Evolutionary conservation across 371 early-diverging fungal genomes (phyloP).

Genomic region (Mortierella sp.): DNA sequence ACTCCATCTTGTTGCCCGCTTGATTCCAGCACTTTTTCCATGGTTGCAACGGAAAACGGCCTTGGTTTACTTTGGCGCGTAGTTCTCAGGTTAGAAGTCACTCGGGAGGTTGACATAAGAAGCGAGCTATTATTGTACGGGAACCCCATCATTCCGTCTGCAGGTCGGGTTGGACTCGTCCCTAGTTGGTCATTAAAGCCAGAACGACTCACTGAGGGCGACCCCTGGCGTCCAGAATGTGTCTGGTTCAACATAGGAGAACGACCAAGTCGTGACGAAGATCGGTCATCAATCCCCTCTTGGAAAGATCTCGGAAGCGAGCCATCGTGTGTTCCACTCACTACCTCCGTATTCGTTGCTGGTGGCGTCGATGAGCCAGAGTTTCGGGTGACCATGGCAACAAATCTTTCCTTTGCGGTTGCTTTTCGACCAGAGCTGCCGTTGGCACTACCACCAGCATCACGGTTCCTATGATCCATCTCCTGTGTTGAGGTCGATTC

Average conservation of each 20-base stretch:
- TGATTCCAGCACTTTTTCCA: slow-evolving; percentile 31
- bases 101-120: slow-evolving; percentile 20
- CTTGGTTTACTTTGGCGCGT: slow-evolving; percentile 24
- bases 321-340: not conserved
- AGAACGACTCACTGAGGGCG: slow-evolving; percentile 23
- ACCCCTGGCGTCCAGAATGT: slow-evolving; percentile 26
- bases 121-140: slow-evolving; percentile 54
- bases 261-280: slow-evolving; percentile 4
- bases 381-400: slow-evolving; percentile 29
- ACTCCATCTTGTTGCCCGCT: not conserved
- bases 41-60: slow-evolving; percentile 42
- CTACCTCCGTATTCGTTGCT: not conserved
- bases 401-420: slow-evolving; percentile 34
- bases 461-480: slow-evolving; percentile 9
- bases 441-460: slow-evolving; percentile 5
- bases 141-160: slow-evolving; percentile 38
- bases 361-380: slow-evolving; percentile 15
- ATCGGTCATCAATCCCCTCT: slow-evolving; percentile 19
- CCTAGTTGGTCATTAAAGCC: slow-evolving; percentile 4
- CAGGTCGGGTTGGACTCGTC: not conserved
- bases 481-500: slow-evolving; percentile 36
- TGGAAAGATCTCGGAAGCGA: not conserved
- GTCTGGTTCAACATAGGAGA: slow-evolving; percentile 28
- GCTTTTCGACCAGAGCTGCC: slow-evolving; percentile 22
- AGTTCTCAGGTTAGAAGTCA: slow-evolving; percentile 1